These are phyloP conservation scores for Senna tora DNA, from an alignment of 306 rosid genomes.

Conservation along the genomic window DNA sequence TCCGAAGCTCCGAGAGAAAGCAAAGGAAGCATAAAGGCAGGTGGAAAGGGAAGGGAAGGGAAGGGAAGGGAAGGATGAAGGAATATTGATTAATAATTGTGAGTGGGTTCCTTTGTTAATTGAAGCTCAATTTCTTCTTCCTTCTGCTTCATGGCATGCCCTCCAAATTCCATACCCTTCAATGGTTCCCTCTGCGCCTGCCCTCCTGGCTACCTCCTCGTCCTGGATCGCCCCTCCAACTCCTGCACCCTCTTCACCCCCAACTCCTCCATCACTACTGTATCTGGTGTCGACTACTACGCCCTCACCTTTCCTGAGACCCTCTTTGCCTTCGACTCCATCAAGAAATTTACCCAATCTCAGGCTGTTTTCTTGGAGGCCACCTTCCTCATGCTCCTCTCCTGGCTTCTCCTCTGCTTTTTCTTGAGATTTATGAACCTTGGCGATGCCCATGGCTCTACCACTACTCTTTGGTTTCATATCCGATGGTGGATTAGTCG, in stretches of 20 bases:
- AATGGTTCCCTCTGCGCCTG: conserved; percentile 79
- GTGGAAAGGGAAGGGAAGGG: too few species aligned
- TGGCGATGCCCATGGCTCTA: conserved; percentile 75
- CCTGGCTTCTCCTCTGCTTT: conserved; percentile 76
- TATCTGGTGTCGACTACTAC: conserved; percentile 55
- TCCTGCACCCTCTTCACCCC: conserved; percentile 56
- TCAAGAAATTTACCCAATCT: conserved; percentile 89
- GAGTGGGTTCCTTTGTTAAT: too few species aligned
- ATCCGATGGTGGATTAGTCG: conserved; percentile 90
- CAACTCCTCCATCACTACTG: conserved; percentile 50
- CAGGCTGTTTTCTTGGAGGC: conserved; percentile 96
- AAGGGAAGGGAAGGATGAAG: too few species aligned
- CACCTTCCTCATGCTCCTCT: conserved; percentile 69
- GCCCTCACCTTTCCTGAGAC: conserved; percentile 62
- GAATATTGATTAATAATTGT: too few species aligned
- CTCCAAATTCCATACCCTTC: conserved; percentile 60
- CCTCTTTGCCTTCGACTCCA: conserved; percentile 66
- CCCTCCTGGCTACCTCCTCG: conserved; percentile 63
- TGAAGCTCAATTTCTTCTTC: too few species aligned
- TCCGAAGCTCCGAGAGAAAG: neutral
- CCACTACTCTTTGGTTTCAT: conserved; percentile 63
- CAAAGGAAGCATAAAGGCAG: neutral
- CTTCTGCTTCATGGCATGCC: conserved; percentile 81
- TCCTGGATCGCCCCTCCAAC: conserved; percentile 43
- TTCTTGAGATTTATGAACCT: conserved; percentile 67